Base-by-base conservation (phyloP, 805 yeast species). In the Schwanniomyces sp. region DNA sequence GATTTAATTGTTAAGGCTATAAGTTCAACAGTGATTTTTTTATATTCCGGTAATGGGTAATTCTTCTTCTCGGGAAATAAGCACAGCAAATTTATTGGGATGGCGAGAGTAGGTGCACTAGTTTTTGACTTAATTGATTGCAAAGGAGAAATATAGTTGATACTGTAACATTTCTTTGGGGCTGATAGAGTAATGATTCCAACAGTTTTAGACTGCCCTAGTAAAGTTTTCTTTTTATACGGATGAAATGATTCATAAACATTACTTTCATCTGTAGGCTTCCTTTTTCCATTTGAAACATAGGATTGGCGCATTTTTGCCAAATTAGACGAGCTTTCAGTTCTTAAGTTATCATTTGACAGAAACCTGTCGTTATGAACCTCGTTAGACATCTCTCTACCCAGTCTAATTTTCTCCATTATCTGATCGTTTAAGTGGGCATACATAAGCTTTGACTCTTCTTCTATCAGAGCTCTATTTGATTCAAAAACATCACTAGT, bases 171-270 rank as follows among this genome's bases (percentile, higher is more conserved):
- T 2, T 48, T 57, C 34, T 52, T 62, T 7, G 74, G 74, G 2
- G 69, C 63, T 6, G 70, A 52, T 5, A 70, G 48, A 14, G 69
- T 63, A n/a, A 59, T 40, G n/a, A 69, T 49, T 1, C 76, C 76
- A 25, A 62, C 52, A 4, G 58, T 52, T 49, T 70, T 70, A 14
- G 66, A 50, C 1, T 56, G 36, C 1, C 74, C 71, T 36, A 70
- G 50, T 6, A 68, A 41, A 2, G 62, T 50, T 44, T 62, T 65
- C 49, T 63, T 67, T 46, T 58, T 59, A 37, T 63, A 56, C 0
- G 71, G 70, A n/a, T 59, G 44, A 26, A 65, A 56, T 10, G 67
- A 62, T 47, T 66, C 73, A 50, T 67, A 64, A 7, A 51, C 39
- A 9, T 46, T 47, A 2, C 52, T 40, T 10, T 30, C 36, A 12